Base-by-base conservation (phyloP, 306 rosid genomes). In the Fragaria vesca region DNA sequence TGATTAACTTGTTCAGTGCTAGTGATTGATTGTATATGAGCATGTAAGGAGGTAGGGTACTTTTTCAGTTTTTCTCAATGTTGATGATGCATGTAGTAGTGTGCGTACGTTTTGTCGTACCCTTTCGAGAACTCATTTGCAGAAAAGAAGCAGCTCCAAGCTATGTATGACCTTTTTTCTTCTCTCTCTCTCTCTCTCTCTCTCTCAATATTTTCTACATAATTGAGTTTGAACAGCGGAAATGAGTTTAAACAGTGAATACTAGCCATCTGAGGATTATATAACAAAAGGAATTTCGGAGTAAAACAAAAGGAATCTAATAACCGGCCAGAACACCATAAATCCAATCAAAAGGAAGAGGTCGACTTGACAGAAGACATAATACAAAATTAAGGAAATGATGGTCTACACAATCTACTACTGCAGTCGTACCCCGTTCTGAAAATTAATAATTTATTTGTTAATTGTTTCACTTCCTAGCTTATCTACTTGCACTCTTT, bases 281-380 rank as follows among this genome's bases (percentile, higher is more conserved):
- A 62, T 28, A 62, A 62, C 42, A 62, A 63, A 63, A 15, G n/a
- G 69, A 63, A 63, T 30, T 63, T 32, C 10, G 4, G 18, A 28
- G 43, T 18, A 16, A 30, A 63, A 62, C n/a, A 32, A 63, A 63
- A 32, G 21, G 43, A 30, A 30, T 62, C 43, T 62, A 12, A 32
- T 61, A 6, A 62, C 67, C 26, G 26, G 26, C 26, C 67, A 13
- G 67, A 62, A 62, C 3, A 62, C 68, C 68, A 30, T 15, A 62
- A 28, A 15, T 6, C 20, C 16, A 62, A 62, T 40, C n/a, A 3
- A 30, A 32, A 63, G n/a, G 68, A 62, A 32, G 68, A 13, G 43
- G 9, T 62, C 11, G 68, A 62, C 68, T 62, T 62, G 43, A 62
- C 42, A 30, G 68, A 62, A 62, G 68, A 62, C 30, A 60, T 60